These are phyloP conservation scores for Podospora pseudoanserina DNA, from an alignment of 495 filamentous ascomycete genomes.

Conservation along the genomic window DNA sequence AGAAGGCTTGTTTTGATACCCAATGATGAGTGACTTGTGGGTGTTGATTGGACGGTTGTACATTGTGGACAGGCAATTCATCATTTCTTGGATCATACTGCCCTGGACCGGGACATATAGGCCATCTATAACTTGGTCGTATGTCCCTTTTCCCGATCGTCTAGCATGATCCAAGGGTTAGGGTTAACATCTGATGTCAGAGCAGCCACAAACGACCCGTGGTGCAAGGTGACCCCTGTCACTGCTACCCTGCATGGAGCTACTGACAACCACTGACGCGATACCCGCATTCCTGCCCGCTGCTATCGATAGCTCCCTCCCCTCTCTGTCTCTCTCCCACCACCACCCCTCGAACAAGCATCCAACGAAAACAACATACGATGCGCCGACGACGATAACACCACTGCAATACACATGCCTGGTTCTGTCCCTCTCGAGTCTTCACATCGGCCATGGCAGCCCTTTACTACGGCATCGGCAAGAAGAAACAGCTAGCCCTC, in stretches of 20 bases:
- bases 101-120: too few relatives aligned
- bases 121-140: too few relatives aligned
- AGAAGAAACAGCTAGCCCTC: conserved; percentile 61
- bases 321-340: neutral
- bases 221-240: neutral
- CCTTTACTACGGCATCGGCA: conserved; percentile 57
- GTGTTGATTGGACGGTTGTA: too few relatives aligned
- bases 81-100: too few relatives aligned
- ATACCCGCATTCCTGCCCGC: neutral
- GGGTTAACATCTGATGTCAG: neutral
- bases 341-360: conserved; percentile 3
- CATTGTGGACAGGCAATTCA: too few relatives aligned
- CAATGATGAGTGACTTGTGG: neutral
- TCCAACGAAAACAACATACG: conserved; percentile 36
- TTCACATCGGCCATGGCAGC: conserved; percentile 65
- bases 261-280: neutral
- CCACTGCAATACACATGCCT: conserved; percentile 14
- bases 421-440: conserved; percentile 17
- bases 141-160: too few relatives aligned
- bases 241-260: neutral
- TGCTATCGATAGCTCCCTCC: conserved; percentile 12
- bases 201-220: neutral
- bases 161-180: neutral
- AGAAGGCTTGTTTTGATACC: neutral
- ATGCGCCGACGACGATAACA: conserved; percentile 35